A percentile compares a stretch with the other conserved stretches of the same genome.
Conservation (phyloP, 2,329 filamentous ascomycete genomes). For the Penicillium sp. region DNA sequence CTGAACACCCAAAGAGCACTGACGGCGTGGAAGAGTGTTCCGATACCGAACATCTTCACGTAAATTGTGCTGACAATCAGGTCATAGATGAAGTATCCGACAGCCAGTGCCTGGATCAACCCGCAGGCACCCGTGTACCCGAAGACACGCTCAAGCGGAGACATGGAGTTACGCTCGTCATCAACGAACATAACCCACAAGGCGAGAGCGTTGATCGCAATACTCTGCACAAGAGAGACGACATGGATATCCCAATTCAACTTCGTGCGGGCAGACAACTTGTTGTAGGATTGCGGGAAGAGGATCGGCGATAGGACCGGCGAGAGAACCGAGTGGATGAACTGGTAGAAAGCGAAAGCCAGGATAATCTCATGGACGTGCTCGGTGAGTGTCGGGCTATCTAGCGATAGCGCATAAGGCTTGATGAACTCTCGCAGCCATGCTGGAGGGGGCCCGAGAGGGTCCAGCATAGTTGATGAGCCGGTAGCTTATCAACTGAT, state of each 20-base stretch:
- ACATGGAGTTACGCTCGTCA: slow-evolving; percentile 56
- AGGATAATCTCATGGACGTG: slow-evolving; percentile 64
- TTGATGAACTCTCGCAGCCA: slow-evolving; percentile 51
- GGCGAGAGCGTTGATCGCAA: slow-evolving; percentile 56
- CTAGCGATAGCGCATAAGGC: slow-evolving; percentile 54
- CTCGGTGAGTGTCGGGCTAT: slow-evolving; percentile 57
- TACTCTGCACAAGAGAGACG: slow-evolving; percentile 62
- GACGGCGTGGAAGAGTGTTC: slow-evolving; percentile 63
- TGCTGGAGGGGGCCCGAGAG: slow-evolving; percentile 50
- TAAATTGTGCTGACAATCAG: slow-evolving; percentile 57
- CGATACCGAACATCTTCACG: slow-evolving; percentile 60
- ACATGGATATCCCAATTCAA: slow-evolving; percentile 69
- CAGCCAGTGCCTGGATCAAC: slow-evolving; percentile 60
- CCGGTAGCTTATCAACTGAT: slow-evolving; percentile 20
- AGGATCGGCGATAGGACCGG: slow-evolving; percentile 56
- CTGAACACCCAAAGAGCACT: slow-evolving; percentile 62
- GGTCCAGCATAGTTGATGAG: slow-evolving; percentile 43
- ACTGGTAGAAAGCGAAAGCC: slow-evolving; percentile 58
- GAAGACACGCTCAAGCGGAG: slow-evolving; percentile 56
- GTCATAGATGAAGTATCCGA: slow-evolving; percentile 67
- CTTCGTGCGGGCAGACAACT: slow-evolving; percentile 56
- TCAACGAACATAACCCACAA: slow-evolving; percentile 61
- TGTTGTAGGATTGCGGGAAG: slow-evolving; percentile 57
- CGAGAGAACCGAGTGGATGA: slow-evolving; percentile 55
- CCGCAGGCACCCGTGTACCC: slow-evolving; percentile 62